Base-by-base conservation (phyloP, 768 basidiomycete genomes). In the Suillus alpinus region DNA sequence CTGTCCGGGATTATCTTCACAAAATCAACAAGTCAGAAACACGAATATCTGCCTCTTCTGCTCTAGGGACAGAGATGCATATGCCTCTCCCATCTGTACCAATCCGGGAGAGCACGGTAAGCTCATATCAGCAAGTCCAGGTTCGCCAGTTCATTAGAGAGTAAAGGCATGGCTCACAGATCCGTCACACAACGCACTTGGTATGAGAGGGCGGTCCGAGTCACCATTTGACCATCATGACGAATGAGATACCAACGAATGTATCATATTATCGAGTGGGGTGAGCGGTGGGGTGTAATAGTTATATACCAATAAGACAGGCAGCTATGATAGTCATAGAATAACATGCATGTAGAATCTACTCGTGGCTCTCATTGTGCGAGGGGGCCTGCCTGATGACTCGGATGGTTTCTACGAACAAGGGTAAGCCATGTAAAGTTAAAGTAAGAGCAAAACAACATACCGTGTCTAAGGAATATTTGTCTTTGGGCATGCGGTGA, bases 401-500 rank as follows among this genome's bases (percentile, higher is more conserved):
- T 20, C 83, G 77, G 61, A 90, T 76, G 13, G 63, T 66, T 71
- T 90, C 88, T 89, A 67, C 37, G 57, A n/a, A 37, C 16, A 18
- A 40, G 23, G 14, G 53, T 69, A 34, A 69, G 65, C 18, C 3
- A 7, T 52, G 60, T 7, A 3, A 56, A 36, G 34, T 34, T 12
- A 32, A 29, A 18, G 34, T 1, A 12, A 23, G 18, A 31, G 5
- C 50, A 6, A 26, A 39, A 37, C 2, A 13, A 63, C 83, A 43
- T 62, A 91, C 93, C 91, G 64, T 94, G 92, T 69, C 84, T 80
- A 43, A 94, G 79, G 74, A 92, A 89, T 58, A 94, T 88, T 71
- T 93, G 91, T 36, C 90, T 86, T 69, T 92, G 91, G 1, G 86
- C 88, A 58, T 85, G 80, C 34, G 87, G 83, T 0, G 89, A 83